A percentile compares a stretch with the other conserved stretches of the same genome.
Evolutionary conservation across 78 protist species (phyloP).

Genomic region (Polysphondylium violaceum): DNA sequence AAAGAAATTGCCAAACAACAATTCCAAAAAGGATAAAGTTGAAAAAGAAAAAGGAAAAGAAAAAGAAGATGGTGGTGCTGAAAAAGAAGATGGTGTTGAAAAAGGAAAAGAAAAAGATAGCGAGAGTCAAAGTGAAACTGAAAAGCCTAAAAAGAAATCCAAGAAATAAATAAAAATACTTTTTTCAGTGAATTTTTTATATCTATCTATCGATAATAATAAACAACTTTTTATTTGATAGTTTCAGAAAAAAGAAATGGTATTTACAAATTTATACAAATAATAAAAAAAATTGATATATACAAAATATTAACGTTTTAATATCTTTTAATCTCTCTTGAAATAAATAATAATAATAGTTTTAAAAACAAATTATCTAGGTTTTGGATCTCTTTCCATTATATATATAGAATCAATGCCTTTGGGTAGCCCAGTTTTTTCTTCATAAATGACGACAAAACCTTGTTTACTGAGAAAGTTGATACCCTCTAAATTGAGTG

Average conservation of each 20-base stretch:
- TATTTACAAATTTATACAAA: no score
- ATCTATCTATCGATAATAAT: no score
- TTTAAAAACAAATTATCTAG: no score
- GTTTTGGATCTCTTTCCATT: constrained; percentile 4
- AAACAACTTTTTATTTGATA: no score
- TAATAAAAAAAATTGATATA: no score
- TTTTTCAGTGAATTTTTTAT: no score
- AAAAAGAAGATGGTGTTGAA: constrained; percentile 1
- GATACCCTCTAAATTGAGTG: constrained; percentile 16
- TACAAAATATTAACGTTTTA: no score
- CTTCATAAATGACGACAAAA: constrained; percentile 5
- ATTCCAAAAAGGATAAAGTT: constrained; percentile 1
- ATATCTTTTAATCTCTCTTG: no score
- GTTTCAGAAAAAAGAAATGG: no score
- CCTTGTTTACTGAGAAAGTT: constrained; percentile 29
- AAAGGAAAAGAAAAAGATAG: constrained; percentile 1
- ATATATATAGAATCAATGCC: constrained; percentile 42
- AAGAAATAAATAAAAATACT: no score
- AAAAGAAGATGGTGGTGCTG: neutral
- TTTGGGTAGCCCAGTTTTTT: neutral
- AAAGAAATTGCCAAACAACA: neutral
- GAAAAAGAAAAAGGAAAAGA: neutral
- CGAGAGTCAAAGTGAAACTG: neutral
- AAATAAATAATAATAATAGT: no score
- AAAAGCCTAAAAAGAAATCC: neutral